Evolutionary conservation across 257 asterid genomes (phyloP).

Genomic region (Verbascum thapsus): DNA sequence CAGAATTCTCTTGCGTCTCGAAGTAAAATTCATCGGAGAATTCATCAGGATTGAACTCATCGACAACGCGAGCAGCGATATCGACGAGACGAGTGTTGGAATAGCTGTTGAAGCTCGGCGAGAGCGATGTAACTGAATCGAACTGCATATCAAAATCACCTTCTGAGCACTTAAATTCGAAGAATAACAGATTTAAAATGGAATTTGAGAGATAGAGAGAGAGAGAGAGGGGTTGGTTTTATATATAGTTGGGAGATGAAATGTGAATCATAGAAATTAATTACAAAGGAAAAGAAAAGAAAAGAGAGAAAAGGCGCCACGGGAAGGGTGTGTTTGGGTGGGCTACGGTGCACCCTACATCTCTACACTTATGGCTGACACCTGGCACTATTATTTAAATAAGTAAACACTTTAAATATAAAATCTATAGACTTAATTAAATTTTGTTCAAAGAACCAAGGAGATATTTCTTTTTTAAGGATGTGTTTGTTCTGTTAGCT

Average conservation of each 20-base stretch:
- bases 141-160: slow-evolving; percentile 33
- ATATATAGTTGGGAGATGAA: slow-evolving; percentile 27
- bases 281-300: not conserved
- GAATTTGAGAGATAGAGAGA: not conserved
- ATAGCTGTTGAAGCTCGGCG: slow-evolving; percentile 59
- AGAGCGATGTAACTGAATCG: slow-evolving; percentile 30
- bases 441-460: not conserved
- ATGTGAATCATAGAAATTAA: not conserved
- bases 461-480: not conserved
- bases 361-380: slow-evolving; percentile 29
- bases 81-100: slow-evolving; percentile 38
- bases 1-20: slow-evolving; percentile 25
- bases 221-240: slow-evolving; percentile 28
- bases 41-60: slow-evolving; percentile 40
- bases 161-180: too few species aligned
- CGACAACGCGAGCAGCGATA: slow-evolving; percentile 54
- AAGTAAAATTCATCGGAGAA: slow-evolving; percentile 35
- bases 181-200: not conserved
- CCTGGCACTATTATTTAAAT: not conserved
- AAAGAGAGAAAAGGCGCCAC: slow-evolving; percentile 40
- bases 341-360: slow-evolving; percentile 38
- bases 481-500: not conserved
- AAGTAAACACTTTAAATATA: not conserved
- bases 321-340: slow-evolving; percentile 48
- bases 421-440: too few species aligned